Percentiles rank a stretch among this genome's conserved stretches.
Evolutionary conservation across 306 rosid genomes (phyloP).

Genomic region (Quercus mongolica): DNA sequence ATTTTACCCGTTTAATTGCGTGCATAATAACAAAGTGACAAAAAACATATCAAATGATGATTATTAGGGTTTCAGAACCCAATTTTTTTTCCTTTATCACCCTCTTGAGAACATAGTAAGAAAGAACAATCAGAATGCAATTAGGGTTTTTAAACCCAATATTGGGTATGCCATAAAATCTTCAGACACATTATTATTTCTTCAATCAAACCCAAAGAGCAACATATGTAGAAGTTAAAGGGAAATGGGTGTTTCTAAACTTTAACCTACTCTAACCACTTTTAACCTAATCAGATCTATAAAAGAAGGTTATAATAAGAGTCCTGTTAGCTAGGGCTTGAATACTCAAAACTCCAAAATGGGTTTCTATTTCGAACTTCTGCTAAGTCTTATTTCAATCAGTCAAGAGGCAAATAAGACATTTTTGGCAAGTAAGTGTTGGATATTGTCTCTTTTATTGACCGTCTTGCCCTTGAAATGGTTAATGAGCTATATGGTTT

Average conservation of each 20-base stretch:
- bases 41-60: background rate
- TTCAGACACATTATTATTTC: too few relatives aligned
- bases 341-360: background rate
- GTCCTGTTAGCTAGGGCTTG: background rate
- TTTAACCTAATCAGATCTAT: slow-evolving; percentile 4
- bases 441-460: background rate
- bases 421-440: background rate
- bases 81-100: background rate
- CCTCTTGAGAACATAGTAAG: background rate
- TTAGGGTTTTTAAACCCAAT: slow-evolving; percentile 16
- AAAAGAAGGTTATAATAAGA: background rate
- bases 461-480: background rate
- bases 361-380: background rate
- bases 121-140: background rate
- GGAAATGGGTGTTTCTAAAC: slow-evolving; percentile 10
- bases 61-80: slow-evolving; percentile 24
- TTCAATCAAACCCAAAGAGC: background rate
- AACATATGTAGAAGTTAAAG: background rate
- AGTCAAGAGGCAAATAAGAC: background rate
- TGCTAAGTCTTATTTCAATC: background rate
- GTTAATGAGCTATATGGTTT: slow-evolving; percentile 3
- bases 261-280: slow-evolving; percentile 7
- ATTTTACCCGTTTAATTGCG: background rate
- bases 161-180: too few relatives aligned
- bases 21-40: background rate